Evolutionary conservation across 768 basidiomycete genomes (phyloP).

Genomic region (Phanerodontia chrysosporium): DNA sequence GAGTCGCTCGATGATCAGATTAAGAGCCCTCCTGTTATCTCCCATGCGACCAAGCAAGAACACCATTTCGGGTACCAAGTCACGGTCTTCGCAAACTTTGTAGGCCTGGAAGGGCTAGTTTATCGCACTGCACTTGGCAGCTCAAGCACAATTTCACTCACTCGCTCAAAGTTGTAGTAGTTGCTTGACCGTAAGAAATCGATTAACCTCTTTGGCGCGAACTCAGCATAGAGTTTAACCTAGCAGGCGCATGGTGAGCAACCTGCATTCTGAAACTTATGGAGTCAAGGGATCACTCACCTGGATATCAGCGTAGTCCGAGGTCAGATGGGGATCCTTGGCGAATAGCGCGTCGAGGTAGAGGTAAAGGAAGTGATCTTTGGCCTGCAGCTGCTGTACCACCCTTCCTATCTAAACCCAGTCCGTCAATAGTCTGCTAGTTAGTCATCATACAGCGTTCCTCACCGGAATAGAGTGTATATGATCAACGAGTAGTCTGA

Average conservation of each 20-base stretch:
- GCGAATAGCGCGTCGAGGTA: constrained; percentile 89
- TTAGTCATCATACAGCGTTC: no score
- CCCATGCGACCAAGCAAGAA: constrained; percentile 97
- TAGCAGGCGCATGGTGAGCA: constrained; percentile 24
- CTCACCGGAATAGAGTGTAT: constrained; percentile 92
- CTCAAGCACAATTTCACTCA: constrained; percentile 25
- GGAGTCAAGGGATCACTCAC: constrained; percentile 30
- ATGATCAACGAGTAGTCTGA: constrained; percentile 85
- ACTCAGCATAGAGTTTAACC: constrained; percentile 92
- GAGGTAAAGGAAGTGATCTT: constrained; percentile 82
- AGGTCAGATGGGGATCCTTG: constrained; percentile 77
- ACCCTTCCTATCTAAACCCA: constrained; percentile 73
- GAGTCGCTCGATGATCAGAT: constrained; percentile 90
- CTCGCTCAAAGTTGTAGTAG: constrained; percentile 86
- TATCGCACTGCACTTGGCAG: no score
- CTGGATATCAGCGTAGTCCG: constrained; percentile 83
- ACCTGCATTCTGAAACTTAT: background rate
- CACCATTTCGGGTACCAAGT: constrained; percentile 94
- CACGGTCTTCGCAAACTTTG: constrained; percentile 75
- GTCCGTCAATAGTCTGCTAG: background rate
- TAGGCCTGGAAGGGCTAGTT: no score
- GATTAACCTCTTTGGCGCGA: constrained; percentile 70
- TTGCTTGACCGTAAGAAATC: constrained; percentile 90
- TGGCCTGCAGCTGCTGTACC: constrained; percentile 75
- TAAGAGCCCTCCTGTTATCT: constrained; percentile 91